phyloP scores from a whole-genome alignment of 1,284 basidiomycete species.

The Papiliotrema laurentii region DNA sequence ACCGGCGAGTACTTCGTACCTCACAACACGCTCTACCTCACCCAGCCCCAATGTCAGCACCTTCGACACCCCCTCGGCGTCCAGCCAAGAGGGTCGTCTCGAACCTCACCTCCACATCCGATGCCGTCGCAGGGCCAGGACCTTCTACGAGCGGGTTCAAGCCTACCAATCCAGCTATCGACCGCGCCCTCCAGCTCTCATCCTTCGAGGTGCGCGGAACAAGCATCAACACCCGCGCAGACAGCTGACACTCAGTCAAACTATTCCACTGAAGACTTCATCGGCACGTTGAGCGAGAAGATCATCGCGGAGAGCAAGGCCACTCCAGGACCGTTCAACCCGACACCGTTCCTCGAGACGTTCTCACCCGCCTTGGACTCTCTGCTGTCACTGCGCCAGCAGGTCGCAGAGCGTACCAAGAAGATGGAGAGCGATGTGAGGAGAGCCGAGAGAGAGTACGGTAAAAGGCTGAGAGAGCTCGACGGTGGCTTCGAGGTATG shows the following conservation, averaged over 20 bases:
- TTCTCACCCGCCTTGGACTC: constrained; percentile 87
- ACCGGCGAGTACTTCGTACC: not conserved
- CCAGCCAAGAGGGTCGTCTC: constrained; percentile 9
- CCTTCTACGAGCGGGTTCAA: not conserved
- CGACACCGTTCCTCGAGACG: constrained; percentile 83
- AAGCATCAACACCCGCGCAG: constrained; percentile 5
- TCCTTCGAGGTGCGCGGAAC: constrained; percentile 58
- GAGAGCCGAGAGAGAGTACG: constrained; percentile 87
- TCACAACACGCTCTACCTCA: not conserved
- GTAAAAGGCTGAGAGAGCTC: constrained; percentile 85
- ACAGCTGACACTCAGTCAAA: constrained; percentile 57
- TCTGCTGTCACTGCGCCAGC: constrained; percentile 75
- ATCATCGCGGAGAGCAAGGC: constrained; percentile 77
- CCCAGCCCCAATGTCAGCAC: not conserved
- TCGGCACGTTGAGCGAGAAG: constrained; percentile 77
- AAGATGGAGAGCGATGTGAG: constrained; percentile 88
- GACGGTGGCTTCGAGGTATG: constrained; percentile 90
- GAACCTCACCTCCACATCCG: not conserved
- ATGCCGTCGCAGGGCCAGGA: not conserved
- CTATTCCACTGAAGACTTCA: constrained; percentile 87
- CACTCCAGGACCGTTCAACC: constrained; percentile 82
- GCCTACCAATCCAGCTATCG: constrained; percentile 54
- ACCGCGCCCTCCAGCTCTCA: constrained; percentile 61
- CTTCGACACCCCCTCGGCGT: not conserved
- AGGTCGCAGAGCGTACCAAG: constrained; percentile 82